Evolutionary conservation across 164 flowering plant genomes (phyloP), one percentile per base, ranked within the genome.

Genomic region (Magnolia officinalis): DNA sequence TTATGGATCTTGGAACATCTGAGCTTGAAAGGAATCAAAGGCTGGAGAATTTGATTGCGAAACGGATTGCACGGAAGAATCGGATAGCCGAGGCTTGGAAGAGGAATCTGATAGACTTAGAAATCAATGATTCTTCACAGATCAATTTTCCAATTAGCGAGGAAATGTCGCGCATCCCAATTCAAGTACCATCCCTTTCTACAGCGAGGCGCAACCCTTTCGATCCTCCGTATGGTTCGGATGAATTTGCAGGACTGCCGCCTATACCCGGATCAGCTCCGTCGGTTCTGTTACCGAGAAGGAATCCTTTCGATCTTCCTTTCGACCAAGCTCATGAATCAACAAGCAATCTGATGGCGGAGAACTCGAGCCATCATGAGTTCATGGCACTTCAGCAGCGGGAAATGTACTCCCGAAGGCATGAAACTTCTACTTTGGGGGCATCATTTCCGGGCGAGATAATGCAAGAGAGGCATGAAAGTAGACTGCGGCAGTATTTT

Each of bases 211-310:
- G 72, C 37, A 93, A 92, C 69, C 99, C 99, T 1, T 94, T 96
- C 76, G 98, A 94, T 81, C 80, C 83, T 76, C 90, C 91, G 16
- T 76, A 80, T 79, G 91, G 87, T 84, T 76, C 86, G 19, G 76
- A 83, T 79, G 90, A 87, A 71, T 72, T 74, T 31, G 73, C 77
- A 78, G 92, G 85, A 0, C 82, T 90, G 52, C 91, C 89, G 11
- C 89, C 95, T 16, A 88, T 92, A 72, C 98, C 98, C 50, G 97
- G 95, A 8, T 94, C 99, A 74, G 98, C 98, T 75, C 98, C 97
- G 0, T 90, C 99, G 6, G 76, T 85, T 76, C 29, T 90, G 85
- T 63, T 82, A 73, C 90, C 86, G 5, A 85, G 96, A 75, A 71
- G 85, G 74, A 94, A 96, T 65, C 99, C 99, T 65, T 96, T 96